Percentiles rank a stretch among this genome's conserved stretches.
phyloP scores from a whole-genome alignment of 352 stramenopile genomes.

The Globisporangium nunn region DNA sequence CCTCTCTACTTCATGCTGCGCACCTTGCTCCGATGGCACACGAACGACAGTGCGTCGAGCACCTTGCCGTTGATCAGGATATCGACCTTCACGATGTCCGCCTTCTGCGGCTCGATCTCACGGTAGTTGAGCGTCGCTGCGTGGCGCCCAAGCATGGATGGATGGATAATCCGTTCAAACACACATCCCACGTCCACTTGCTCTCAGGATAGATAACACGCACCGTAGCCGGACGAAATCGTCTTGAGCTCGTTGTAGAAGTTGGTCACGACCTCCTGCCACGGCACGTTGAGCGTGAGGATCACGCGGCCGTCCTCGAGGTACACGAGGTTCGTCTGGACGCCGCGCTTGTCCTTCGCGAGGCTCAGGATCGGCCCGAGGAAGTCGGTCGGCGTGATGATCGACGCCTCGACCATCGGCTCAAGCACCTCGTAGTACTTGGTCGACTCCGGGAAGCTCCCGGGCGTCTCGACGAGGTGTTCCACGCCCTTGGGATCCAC shows the following conservation, averaged over 20 bases:
- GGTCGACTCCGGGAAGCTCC: conserved; percentile 72
- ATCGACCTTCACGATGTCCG: conserved; percentile 94
- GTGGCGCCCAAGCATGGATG: neutral
- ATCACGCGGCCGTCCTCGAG: conserved; percentile 94
- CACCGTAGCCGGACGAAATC: conserved; percentile 93
- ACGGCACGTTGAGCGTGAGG: conserved; percentile 93
- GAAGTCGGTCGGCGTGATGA: conserved; percentile 95
- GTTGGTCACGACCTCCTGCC: conserved; percentile 98
- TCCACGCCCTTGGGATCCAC: conserved; percentile 46
- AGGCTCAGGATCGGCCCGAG: conserved; percentile 93
- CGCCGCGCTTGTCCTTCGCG: conserved; percentile 85
- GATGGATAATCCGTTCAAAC: neutral
- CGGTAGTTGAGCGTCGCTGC: conserved; percentile 91
- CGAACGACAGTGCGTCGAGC: conserved; percentile 96
- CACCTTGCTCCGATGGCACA: conserved; percentile 88
- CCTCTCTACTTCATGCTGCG: too few species aligned
- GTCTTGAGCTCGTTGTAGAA: conserved; percentile 99
- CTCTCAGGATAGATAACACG: conserved; percentile 1
- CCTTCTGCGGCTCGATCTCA: conserved; percentile 85
- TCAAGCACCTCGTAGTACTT: conserved; percentile 90
- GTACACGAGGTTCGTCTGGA: conserved; percentile 92
- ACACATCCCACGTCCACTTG: too few species aligned
- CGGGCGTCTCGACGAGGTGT: conserved; percentile 60
- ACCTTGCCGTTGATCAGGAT: conserved; percentile 93
- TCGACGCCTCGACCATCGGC: conserved; percentile 94